Base-by-base conservation (phyloP, 1,284 basidiomycete genomes). In the Sporisorium exsertum region DNA sequence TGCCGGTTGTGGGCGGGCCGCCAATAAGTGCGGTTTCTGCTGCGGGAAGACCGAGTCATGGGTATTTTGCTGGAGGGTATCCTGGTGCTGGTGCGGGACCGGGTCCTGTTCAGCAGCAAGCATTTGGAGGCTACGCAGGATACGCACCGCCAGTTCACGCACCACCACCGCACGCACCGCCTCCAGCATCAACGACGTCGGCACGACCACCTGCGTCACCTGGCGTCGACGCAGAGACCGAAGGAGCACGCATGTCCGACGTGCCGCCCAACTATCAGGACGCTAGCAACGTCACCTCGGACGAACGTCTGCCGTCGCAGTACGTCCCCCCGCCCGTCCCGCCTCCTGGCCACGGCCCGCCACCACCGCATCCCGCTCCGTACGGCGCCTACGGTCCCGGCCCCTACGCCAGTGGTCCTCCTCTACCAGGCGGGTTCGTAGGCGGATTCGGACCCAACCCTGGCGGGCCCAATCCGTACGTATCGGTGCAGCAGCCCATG, bases 251-350 rank as follows among this genome's bases (percentile, higher is more conserved):
- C 3, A 73, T 73, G 70, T 72, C 74, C 7, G 74, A 77, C 40
- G 66, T 70, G 4, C 74, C 74, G 18, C 74, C 74, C 33, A 77
- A 73, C 64, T 77, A 77, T 32, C 64, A 66, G 18, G 74, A 77
- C 22, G 74, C 74, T 2, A 69, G 65, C 64, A 72, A 64, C 29
- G 70, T 70, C 16, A 15, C 47, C 5, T 45, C 57, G 24, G 35
- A 64, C 55, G 59, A 77, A 37, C 63, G 66, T 0, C 43, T 77
- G 18, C 74, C 74, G 15, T 69, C 74, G 29, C 74, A 77, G 52
- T 77, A 72, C 51, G 63, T 70, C 0, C 63, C 74, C 15, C 74
- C 74, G 3, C 49, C 70, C 2, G 18, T 40, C 1, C 70, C 74
- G 1, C 74, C 74, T 3, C 74, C 74, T 0, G 62, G 63, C 2